Base-by-base conservation (phyloP, 805 yeast species). In the Ogataea nonfermentans region DNA sequence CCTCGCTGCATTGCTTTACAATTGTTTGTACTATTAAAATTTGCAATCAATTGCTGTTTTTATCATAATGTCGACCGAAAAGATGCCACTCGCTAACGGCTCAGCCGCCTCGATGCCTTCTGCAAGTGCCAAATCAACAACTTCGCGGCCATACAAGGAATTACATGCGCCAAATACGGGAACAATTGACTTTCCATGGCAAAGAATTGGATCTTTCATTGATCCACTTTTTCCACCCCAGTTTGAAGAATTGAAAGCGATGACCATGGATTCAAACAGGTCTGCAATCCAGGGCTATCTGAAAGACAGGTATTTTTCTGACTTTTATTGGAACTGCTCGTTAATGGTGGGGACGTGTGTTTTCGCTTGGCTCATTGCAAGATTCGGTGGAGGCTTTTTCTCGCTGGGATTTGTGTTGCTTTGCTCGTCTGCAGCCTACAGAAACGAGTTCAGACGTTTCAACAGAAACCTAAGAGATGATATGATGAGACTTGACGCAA, bases 391-490 rank as follows among this genome's bases (percentile, higher is more conserved):
- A 27, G 84, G 91, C 3, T 57, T 85, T 52, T 72, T 84, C 57
- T 74, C 84, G 6, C 59, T 84, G 12, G 65, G 72, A 4, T 65
- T 82, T 46, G 81, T 85, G 1, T 67, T 81, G 37, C 59, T 83
- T 27, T 71, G 75, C 42, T 70, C 84, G 17, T 72, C 79, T 17
- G 78, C 90, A 0, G 82, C 81, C 11, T 85, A 84, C 61, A 71
- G 84, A 40, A 66, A 78, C 12, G 93, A 85, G 61, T 78, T 80
- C 51, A 75, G 91, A 55, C 74, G 95, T 55, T 84, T 84, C 58
- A 80, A 79, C 57, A 69, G 87, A 48, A 77, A 84, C 52, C 67
- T 84, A 24, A 71, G 88, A 46, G 95, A 85, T 62, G 95, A 85
- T 57, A 74, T 85, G 75, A 67, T 73, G 37, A 74, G 95, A 65